Conservation (phyloP, 192 early-diverging fungal species). For the Thamnidium elegans region DNA sequence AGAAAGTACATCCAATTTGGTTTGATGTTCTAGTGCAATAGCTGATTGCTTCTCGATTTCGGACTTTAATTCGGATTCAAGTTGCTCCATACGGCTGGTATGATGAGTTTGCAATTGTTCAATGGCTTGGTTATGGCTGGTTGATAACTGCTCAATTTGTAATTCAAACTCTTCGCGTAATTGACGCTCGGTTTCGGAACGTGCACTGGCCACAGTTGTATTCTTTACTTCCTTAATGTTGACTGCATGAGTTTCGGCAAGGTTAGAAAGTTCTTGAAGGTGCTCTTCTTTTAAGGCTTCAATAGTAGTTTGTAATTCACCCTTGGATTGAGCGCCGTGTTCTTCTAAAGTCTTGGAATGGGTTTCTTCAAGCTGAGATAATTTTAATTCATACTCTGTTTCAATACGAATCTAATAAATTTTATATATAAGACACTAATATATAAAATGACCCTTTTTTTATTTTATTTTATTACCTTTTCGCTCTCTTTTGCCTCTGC, state of each 20-base stretch:
- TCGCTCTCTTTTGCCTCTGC: conserved; percentile 1
- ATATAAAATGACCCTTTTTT: background rate
- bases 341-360: conserved; percentile 1
- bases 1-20: conserved; percentile 9
- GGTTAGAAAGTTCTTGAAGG: background rate
- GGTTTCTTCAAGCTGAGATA: conserved; percentile 1
- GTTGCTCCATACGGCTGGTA: conserved; percentile 10
- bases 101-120: conserved; percentile 25
- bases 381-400: conserved; percentile 6
- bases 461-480: background rate
- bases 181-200: conserved; percentile 21
- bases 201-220: background rate
- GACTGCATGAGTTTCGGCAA: background rate
- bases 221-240: conserved; percentile 12
- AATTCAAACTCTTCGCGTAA: conserved; percentile 26
- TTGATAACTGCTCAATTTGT: conserved; percentile 18
- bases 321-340: background rate
- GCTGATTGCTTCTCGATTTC: conserved; percentile 20
- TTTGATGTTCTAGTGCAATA: conserved; percentile 2
- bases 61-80: conserved; percentile 12
- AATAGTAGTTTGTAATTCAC: background rate
- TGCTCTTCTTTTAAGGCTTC: conserved; percentile 1
- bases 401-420: conserved; percentile 13
- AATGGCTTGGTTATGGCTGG: conserved; percentile 24
- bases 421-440: background rate